Evolutionary conservation across 768 basidiomycete species (phyloP).

Genomic region (Rubroboletus pulcherrimus): DNA sequence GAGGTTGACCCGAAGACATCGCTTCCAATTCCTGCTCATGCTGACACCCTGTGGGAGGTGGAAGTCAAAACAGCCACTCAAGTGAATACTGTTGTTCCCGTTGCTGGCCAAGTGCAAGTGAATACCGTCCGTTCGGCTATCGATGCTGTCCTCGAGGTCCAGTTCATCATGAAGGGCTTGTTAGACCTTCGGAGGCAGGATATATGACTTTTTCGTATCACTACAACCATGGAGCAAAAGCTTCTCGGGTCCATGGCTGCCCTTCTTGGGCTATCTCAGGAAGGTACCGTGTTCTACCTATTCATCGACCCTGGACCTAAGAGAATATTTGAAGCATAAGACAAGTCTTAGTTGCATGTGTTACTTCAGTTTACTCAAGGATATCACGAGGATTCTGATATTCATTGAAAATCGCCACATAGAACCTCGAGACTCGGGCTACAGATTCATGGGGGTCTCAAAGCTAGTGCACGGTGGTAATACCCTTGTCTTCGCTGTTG

Average conservation of each 20-base stretch:
- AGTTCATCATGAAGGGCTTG: conserved; percentile 79
- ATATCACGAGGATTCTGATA: not conserved
- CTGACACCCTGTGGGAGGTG: conserved; percentile 83
- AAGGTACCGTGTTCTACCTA: not conserved
- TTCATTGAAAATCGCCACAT: not conserved
- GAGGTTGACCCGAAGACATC: conserved; percentile 75
- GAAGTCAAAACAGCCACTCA: conserved; percentile 83
- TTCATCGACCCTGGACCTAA: not conserved
- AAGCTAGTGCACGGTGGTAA: not conserved
- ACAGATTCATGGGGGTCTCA: not conserved
- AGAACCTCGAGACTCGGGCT: not conserved
- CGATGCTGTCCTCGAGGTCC: conserved; percentile 76
- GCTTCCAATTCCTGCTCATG: conserved; percentile 71
- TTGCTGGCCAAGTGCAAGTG: conserved; percentile 44
- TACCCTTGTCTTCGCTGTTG: too few relatives aligned
- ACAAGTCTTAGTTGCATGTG: not conserved
- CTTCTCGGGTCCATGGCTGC: not conserved
- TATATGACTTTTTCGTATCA: conserved; percentile 34
- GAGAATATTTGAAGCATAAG: not conserved
- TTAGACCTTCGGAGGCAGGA: conserved; percentile 76
- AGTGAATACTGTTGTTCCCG: conserved; percentile 55
- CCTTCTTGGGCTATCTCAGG: too few relatives aligned
- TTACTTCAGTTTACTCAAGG: not conserved
- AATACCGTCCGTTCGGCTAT: conserved; percentile 67
- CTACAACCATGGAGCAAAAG: not conserved